Evolutionary conservation across 202 grass and related monocot genomes (phyloP), one percentile per base, ranked within the genome.

Genomic region (Zoysia matrella): DNA sequence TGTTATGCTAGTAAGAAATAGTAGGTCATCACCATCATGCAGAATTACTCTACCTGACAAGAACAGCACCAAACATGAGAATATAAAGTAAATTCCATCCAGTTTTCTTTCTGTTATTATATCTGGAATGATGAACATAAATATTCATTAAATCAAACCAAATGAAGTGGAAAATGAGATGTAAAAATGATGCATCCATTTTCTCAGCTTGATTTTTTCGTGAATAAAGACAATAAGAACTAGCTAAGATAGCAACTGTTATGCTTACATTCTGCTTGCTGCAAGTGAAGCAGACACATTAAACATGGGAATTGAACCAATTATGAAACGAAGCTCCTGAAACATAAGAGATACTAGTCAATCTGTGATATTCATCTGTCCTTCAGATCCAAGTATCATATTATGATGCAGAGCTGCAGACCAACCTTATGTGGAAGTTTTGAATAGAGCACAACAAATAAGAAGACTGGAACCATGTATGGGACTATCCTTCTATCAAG

Each of bases 341-440:
- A 65, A 87, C 11, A 91, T 68, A 18, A 85, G 41, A 76, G 74
- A 79, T 30, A 67, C 3, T 7, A 73, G 46, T 9, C 45, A 87
- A 61, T 60, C 77, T 56, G 18, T 71, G 45, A 40, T 78, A 52
- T 36, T 41, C 57, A 67, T 8, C 7, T 68, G 36, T 14, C 55
- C 18, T 85, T 77, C 72, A 71, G 13, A 71, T 47, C 51, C 67
- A 72, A 64, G 50, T 75, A 80, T 43, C 1, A 56, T 61, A 70
- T 11, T 74, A 71, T 3, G 39, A 60, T 72, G 71, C 46, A 83
- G 54, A 72, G 36, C 83, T 42, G 46, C 47, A 47, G 45, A 74
- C 76, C 30, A 63, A 99, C 96, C 96, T 99, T 96, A 87, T 96
- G 96, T 64, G 83, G 92, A 71, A 96, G 96, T 88, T 99, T 99